Evolutionary conservation across 2,329 filamentous ascomycete species (phyloP).

Genomic region (Juglanconis sp.): DNA sequence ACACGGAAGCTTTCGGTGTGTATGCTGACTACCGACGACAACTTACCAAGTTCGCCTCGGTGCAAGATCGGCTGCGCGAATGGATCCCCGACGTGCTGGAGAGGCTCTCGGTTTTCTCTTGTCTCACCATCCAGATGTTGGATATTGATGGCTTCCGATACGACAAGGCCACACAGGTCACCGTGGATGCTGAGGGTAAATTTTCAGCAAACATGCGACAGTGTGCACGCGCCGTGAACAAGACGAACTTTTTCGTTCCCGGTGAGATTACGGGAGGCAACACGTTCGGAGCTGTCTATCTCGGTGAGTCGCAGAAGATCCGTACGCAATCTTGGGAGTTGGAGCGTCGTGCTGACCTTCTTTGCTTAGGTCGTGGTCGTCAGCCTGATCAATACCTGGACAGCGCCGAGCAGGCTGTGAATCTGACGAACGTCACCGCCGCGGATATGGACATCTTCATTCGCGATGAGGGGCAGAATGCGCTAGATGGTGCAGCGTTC

Average conservation of each 20-base stretch:
- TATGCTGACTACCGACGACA: constrained; percentile 62
- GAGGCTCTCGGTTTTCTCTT: constrained; percentile 57
- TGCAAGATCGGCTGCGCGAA: constrained; percentile 63
- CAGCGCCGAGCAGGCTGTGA: constrained; percentile 17
- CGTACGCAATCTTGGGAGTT: no score
- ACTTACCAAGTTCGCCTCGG: constrained; percentile 63
- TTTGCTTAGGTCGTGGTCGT: constrained; percentile 42
- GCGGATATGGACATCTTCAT: constrained; percentile 38
- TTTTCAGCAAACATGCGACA: constrained; percentile 54
- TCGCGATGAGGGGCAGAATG: constrained; percentile 52
- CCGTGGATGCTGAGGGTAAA: constrained; percentile 55
- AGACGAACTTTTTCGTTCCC: constrained; percentile 61
- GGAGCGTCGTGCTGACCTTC: not conserved
- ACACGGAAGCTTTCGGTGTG: constrained; percentile 61
- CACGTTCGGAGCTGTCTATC: constrained; percentile 54
- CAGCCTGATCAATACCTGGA: constrained; percentile 30
- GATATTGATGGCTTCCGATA: constrained; percentile 65
- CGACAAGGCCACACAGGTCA: constrained; percentile 60
- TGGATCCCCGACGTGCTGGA: constrained; percentile 58
- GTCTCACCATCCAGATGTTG: constrained; percentile 57
- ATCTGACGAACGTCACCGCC: constrained; percentile 16
- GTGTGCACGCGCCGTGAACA: constrained; percentile 53
- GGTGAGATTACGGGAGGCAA: constrained; percentile 63
- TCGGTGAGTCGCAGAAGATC: constrained; percentile 35
- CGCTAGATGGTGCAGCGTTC: constrained; percentile 42